Evolutionary conservation across 352 stramenopile species (phyloP).

Genomic region (Hyaloperonospora brassicae): DNA sequence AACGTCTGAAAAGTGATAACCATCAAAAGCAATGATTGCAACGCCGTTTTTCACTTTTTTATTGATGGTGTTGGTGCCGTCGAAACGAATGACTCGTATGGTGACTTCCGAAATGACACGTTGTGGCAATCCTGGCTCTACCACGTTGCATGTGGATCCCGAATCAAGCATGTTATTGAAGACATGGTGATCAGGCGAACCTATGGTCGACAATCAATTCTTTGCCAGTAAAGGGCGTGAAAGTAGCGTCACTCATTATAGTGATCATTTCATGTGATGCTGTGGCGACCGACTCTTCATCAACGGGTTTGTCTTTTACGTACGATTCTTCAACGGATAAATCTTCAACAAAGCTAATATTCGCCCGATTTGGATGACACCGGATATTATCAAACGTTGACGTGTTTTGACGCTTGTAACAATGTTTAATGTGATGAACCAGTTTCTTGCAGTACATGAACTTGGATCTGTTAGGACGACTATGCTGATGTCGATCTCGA

Average conservation of each 20-base stretch:
- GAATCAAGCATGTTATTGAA: neutral
- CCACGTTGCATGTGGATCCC: neutral
- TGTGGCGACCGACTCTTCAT: neutral
- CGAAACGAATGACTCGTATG: neutral
- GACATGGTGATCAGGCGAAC: neutral
- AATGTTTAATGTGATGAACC: neutral
- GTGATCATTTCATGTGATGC: neutral
- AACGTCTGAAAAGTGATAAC: neutral
- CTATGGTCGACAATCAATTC: neutral
- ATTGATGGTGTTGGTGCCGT: neutral
- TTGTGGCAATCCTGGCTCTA: neutral
- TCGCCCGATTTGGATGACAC: neutral
- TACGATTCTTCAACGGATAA: neutral
- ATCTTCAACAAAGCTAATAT: neutral
- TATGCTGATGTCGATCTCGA: neutral
- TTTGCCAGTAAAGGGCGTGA: neutral
- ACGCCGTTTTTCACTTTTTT: neutral
- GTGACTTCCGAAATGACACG: neutral
- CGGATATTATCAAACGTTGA: neutral
- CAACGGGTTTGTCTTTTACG: neutral
- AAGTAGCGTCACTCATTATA: neutral
- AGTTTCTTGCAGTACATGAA: neutral
- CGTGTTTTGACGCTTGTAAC: neutral
- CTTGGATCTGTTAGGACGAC: neutral
- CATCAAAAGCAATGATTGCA: neutral